Percentiles rank a stretch among this genome's conserved stretches.
Evolutionary conservation across 1,284 basidiomycete species (phyloP).

Genomic region (Boletellus sp.): DNA sequence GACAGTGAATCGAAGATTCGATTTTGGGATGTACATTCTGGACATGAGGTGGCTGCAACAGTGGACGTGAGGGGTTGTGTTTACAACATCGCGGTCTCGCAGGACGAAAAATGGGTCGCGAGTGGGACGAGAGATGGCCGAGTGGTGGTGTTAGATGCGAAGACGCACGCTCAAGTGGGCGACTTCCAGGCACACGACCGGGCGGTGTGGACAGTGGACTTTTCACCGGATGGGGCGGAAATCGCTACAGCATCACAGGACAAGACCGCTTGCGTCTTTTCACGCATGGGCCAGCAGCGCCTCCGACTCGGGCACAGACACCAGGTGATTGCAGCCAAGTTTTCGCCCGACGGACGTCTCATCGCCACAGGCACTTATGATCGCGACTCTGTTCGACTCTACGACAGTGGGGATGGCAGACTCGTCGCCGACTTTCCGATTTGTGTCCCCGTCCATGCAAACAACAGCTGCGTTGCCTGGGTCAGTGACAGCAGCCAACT

Average conservation of each 20-base stretch:
- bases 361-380: background rate
- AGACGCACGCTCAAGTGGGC: too few species aligned
- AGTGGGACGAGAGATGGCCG: background rate
- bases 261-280: background rate
- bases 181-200: too few species aligned
- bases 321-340: too few species aligned
- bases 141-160: background rate
- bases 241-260: too few species aligned
- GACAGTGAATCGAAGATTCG: background rate
- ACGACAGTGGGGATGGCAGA: background rate
- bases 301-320: background rate
- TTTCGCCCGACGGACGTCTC: background rate
- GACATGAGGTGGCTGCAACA: background rate
- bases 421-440: background rate
- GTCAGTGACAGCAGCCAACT: background rate
- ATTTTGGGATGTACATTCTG: background rate
- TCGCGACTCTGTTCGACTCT: background rate
- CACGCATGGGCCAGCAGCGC: background rate
- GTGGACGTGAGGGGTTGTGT: background rate
- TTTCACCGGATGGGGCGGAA: too few species aligned
- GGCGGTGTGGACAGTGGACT: too few species aligned
- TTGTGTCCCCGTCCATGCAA: background rate
- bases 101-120: background rate
- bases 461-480: background rate
- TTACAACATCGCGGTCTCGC: background rate